Percentiles rank a stretch among this genome's conserved stretches.
These are phyloP conservation scores for Puccinia polysora DNA, from an alignment of 1,284 basidiomycete genomes.

Conservation along the genomic window DNA sequence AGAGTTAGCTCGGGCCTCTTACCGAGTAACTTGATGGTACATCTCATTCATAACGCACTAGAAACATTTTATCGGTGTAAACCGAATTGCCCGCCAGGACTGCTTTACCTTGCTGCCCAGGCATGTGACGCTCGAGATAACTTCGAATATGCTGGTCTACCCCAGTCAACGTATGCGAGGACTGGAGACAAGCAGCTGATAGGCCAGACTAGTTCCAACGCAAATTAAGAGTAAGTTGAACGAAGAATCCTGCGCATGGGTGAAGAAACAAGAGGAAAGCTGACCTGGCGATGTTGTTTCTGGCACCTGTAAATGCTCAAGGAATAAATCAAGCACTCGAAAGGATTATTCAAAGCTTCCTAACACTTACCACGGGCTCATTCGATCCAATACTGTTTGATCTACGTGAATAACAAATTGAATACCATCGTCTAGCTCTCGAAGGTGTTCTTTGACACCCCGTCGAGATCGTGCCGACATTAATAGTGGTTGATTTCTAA, in stretches of 20 bases:
- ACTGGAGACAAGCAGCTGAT: slow-evolving; percentile 16
- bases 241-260: neutral
- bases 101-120: slow-evolving; percentile 44
- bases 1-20: no score
- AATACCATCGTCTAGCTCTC: slow-evolving; percentile 30
- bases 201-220: slow-evolving; percentile 20
- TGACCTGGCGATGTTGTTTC: slow-evolving; percentile 37
- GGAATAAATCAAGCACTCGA: neutral
- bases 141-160: slow-evolving; percentile 18
- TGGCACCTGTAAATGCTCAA: slow-evolving; percentile 17
- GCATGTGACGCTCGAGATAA: slow-evolving; percentile 46
- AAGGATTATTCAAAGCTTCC: neutral
- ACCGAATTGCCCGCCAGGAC: slow-evolving; percentile 52
- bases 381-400: slow-evolving; percentile 15
- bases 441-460: slow-evolving; percentile 6
- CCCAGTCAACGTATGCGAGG: slow-evolving; percentile 44
- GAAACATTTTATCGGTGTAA: slow-evolving; percentile 52
- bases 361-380: slow-evolving; percentile 21
- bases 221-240: neutral
- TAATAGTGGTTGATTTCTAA: slow-evolving; percentile 47
- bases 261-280: neutral
- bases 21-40: no score
- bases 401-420: slow-evolving; percentile 36
- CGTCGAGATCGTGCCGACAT: neutral
- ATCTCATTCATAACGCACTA: slow-evolving; percentile 49